Percentiles rank a stretch among this genome's conserved stretches.
These are phyloP conservation scores for Ceratobasidium sp. DNA, from an alignment of 1,284 basidiomycete species.

Conservation along the genomic window DNA sequence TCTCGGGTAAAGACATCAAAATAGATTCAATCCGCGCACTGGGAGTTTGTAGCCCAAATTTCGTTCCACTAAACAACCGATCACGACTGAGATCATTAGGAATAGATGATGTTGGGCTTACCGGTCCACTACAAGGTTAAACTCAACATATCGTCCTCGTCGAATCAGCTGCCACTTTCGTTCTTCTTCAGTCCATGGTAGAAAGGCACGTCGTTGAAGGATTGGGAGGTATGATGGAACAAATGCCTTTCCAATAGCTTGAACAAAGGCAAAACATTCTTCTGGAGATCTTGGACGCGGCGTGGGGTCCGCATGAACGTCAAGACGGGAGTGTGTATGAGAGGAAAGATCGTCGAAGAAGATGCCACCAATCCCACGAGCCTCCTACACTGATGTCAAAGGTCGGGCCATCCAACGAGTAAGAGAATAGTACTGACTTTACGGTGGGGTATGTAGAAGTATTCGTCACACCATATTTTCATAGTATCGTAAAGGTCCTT, in stretches of 20 bases:
- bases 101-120: constrained; percentile 49
- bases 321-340: constrained; percentile 69
- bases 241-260: constrained; percentile 80
- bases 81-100: not conserved
- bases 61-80: constrained; percentile 66
- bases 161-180: constrained; percentile 92
- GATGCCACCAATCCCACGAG: constrained; percentile 92
- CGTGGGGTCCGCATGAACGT: constrained; percentile 7
- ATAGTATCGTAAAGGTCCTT: constrained; percentile 79
- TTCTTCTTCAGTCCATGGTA: constrained; percentile 70
- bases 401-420: no score
- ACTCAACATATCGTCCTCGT: constrained; percentile 92
- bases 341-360: constrained; percentile 93
- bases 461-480: constrained; percentile 98
- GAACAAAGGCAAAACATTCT: constrained; percentile 82
- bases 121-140: constrained; percentile 89
- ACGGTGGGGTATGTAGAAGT: constrained; percentile 97
- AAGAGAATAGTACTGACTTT: constrained; percentile 50
- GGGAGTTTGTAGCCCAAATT: constrained; percentile 91
- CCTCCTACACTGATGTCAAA: no score
- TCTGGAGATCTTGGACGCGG: constrained; percentile 62
- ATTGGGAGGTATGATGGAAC: constrained; percentile 92
- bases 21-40: constrained; percentile 94
- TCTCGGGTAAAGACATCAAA: constrained; percentile 91
- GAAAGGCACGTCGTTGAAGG: constrained; percentile 68